These are phyloP conservation scores for Silene latifolia DNA, from an alignment of 148 eudicot genomes.

Conservation along the genomic window DNA sequence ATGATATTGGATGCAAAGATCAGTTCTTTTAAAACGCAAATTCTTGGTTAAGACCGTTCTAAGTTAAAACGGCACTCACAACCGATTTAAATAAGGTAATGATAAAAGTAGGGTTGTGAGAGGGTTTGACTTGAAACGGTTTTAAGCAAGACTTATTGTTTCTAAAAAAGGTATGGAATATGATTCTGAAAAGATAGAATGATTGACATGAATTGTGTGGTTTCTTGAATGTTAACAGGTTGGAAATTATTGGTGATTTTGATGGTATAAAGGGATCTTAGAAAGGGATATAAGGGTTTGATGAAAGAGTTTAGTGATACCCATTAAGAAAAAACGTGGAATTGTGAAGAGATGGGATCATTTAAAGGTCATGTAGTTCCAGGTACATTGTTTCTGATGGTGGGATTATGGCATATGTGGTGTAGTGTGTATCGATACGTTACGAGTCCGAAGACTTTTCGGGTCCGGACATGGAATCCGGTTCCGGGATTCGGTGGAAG, in stretches of 20 bases:
- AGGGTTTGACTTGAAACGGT: not conserved
- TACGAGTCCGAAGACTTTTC: slow-evolving; percentile 50
- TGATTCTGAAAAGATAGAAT: slow-evolving; percentile 11
- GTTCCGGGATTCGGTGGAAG: slow-evolving; percentile 76
- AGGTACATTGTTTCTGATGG: slow-evolving; percentile 74
- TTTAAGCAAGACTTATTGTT: too few relatives aligned
- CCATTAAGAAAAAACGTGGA: slow-evolving; percentile 7
- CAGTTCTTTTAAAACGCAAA: not conserved
- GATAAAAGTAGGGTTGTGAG: too few relatives aligned
- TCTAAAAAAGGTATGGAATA: not conserved
- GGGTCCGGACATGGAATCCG: slow-evolving; percentile 78
- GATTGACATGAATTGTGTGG: slow-evolving; percentile 12
- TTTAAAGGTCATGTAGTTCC: slow-evolving; percentile 89
- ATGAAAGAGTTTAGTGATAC: slow-evolving; percentile 24
- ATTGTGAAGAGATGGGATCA: slow-evolving; percentile 64
- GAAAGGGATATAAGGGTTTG: slow-evolving; percentile 2
- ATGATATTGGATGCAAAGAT: not conserved
- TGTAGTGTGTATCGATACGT: slow-evolving; percentile 57
- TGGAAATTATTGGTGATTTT: slow-evolving; percentile 8
- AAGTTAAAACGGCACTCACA: too few relatives aligned
- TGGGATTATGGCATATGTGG: slow-evolving; percentile 92
- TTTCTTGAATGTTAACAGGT: slow-evolving; percentile 13
- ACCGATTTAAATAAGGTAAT: too few relatives aligned
- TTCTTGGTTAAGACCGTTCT: too few relatives aligned
- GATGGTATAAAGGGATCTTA: slow-evolving; percentile 3